Conservation (phyloP, 176 grass and related monocot species). For the Zizania latifolia region DNA sequence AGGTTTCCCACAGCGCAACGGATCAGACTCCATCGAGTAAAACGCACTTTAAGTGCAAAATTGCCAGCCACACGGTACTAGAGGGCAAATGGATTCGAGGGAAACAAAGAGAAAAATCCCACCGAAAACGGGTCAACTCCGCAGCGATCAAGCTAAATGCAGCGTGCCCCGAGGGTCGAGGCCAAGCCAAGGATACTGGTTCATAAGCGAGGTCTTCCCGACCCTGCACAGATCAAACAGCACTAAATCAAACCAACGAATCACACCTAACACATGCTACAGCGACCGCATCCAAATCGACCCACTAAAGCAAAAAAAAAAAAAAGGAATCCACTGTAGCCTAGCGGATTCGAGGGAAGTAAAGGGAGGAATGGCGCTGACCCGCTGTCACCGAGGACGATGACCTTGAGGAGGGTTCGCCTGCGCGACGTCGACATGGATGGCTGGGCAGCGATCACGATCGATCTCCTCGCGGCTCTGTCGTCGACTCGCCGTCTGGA, state of each 20-base stretch:
- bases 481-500: constrained; percentile 1
- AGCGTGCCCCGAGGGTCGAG: not conserved
- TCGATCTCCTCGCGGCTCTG: not conserved
- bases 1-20: not conserved
- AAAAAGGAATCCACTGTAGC: not conserved
- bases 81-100: not conserved
- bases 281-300: constrained; percentile 30
- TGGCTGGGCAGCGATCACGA: constrained; percentile 14
- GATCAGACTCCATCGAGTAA: constrained; percentile 11
- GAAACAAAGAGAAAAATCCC: not conserved
- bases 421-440: constrained; percentile 62
- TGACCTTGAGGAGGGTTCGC: constrained; percentile 64
- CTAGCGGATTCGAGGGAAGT: constrained; percentile 7
- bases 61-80: not conserved
- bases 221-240: constrained; percentile 59
- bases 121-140: not conserved
- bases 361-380: constrained; percentile 28
- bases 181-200: constrained; percentile 78
- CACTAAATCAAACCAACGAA: constrained; percentile 26
- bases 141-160: not conserved
- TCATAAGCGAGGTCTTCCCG: constrained; percentile 99
- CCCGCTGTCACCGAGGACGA: constrained; percentile 69
- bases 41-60: not conserved
- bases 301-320: not conserved
- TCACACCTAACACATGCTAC: not conserved